Percentiles rank a stretch among this genome's conserved stretches.
Evolutionary conservation across 1,284 basidiomycete species (phyloP).

Genomic region (Naganishia cerealis): DNA sequence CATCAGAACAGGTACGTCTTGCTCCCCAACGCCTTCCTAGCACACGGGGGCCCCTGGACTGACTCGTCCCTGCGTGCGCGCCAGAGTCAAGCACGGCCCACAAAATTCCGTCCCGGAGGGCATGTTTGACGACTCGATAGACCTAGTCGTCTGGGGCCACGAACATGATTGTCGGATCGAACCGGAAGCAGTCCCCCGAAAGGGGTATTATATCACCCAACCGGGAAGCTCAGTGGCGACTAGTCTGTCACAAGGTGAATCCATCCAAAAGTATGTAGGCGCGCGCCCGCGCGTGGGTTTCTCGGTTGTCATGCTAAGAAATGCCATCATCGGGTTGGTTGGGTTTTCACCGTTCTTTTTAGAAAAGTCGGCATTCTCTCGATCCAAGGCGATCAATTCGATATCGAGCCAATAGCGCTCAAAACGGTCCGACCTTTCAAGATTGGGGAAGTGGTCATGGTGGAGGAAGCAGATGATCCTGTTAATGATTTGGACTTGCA

Average conservation of each 20-base stretch:
- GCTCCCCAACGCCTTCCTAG: background rate
- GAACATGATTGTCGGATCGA: constrained; percentile 95
- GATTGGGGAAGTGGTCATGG: constrained; percentile 76
- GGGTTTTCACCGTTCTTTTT: no score
- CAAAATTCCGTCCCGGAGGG: constrained; percentile 91
- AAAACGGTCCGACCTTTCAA: constrained; percentile 93
- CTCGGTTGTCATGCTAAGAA: background rate
- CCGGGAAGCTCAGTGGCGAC: constrained; percentile 95
- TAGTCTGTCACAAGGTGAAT: constrained; percentile 83
- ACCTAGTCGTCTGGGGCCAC: constrained; percentile 96
- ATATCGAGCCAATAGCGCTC: constrained; percentile 78
- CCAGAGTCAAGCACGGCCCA: constrained; percentile 85
- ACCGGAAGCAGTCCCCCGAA: constrained; percentile 86
- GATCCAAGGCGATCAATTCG: constrained; percentile 81
- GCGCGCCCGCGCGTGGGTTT: background rate
- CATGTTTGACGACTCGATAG: constrained; percentile 92
- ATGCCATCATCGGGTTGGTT: no score
- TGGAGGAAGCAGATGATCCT: constrained; percentile 71
- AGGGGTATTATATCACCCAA: constrained; percentile 87
- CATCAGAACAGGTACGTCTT: constrained; percentile 89
- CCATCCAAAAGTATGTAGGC: constrained; percentile 73
- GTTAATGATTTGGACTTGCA: constrained; percentile 65
- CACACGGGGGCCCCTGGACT: constrained; percentile 18
- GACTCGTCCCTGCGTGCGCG: background rate
- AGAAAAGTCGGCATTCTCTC: constrained; percentile 85